Evolutionary conservation across 1,139 yeast genomes (phyloP).

Genomic region (Citeromyces siamensis): DNA sequence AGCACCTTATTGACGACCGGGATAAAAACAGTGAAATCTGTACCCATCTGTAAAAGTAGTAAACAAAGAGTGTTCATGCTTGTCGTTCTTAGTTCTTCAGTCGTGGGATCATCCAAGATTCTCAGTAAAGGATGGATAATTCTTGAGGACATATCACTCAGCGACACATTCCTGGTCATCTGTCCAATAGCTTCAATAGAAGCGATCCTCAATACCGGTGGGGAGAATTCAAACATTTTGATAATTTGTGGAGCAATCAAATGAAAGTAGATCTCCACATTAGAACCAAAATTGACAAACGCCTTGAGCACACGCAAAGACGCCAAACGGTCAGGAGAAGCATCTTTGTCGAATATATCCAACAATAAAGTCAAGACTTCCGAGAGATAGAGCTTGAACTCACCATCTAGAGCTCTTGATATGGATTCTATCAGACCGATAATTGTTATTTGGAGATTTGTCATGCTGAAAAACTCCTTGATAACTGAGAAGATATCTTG

Average conservation of each 20-base stretch:
- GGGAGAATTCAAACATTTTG: constrained; percentile 56
- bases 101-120: constrained; percentile 38
- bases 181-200: constrained; percentile 84
- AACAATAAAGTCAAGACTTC: constrained; percentile 65
- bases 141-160: constrained; percentile 84
- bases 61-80: constrained; percentile 76
- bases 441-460: constrained; percentile 66
- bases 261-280: constrained; percentile 82
- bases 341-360: constrained; percentile 71
- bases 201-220: constrained; percentile 43
- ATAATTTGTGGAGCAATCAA: constrained; percentile 78
- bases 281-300: constrained; percentile 80
- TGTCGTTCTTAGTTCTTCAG: constrained; percentile 51
- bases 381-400: constrained; percentile 76
- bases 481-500: constrained; percentile 68
- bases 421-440: constrained; percentile 74
- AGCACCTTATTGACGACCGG: constrained; percentile 75
- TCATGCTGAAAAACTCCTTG: constrained; percentile 58
- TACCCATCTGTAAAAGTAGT: constrained; percentile 67
- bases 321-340: constrained; percentile 47
- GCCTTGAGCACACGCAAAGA: constrained; percentile 73
- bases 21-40: constrained; percentile 76
- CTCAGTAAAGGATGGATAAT: constrained; percentile 80
- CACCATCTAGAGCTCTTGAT: constrained; percentile 82
- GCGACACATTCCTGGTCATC: constrained; percentile 56